Evolutionary conservation across 2,329 filamentous ascomycete species (phyloP).

Genomic region (Fusarium luffae): DNA sequence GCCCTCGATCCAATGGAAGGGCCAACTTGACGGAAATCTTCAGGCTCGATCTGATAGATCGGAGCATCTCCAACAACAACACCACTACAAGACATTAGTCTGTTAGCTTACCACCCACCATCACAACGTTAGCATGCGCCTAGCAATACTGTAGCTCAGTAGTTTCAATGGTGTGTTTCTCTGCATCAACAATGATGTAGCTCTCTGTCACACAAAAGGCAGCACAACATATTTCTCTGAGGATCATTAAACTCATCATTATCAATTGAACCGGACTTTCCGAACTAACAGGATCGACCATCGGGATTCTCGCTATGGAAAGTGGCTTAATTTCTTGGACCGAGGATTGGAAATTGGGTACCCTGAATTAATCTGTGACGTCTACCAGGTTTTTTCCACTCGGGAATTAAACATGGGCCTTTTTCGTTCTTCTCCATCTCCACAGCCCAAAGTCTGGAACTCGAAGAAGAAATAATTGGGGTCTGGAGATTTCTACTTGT

Average conservation of each 20-base stretch:
- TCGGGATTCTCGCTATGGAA: slow-evolving; percentile 11
- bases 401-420: slow-evolving; percentile 28
- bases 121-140: background rate
- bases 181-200: slow-evolving; percentile 13
- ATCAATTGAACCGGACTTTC: slow-evolving; percentile 19
- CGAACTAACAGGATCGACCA: slow-evolving; percentile 7
- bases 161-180: slow-evolving; percentile 18
- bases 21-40: slow-evolving; percentile 7
- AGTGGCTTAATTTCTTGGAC: slow-evolving; percentile 34
- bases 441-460: slow-evolving; percentile 14
- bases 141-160: background rate
- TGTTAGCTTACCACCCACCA: background rate
- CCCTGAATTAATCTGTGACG: slow-evolving; percentile 28
- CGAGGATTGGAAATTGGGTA: slow-evolving; percentile 3
- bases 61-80: slow-evolving; percentile 29
- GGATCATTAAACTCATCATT: slow-evolving; percentile 1
- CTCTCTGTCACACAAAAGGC: slow-evolving; percentile 14
- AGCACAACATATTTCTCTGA: background rate
- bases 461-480: slow-evolving; percentile 16
- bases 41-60: slow-evolving; percentile 34
- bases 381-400: slow-evolving; percentile 26
- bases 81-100: background rate
- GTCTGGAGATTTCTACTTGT: slow-evolving; percentile 15
- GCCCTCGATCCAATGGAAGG: slow-evolving; percentile 2
- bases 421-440: slow-evolving; percentile 1